Evolutionary conservation across 2,329 filamentous ascomycete genomes (phyloP), one percentile per base, ranked within the genome.

Genomic region (Fusarium tjaetaba): DNA sequence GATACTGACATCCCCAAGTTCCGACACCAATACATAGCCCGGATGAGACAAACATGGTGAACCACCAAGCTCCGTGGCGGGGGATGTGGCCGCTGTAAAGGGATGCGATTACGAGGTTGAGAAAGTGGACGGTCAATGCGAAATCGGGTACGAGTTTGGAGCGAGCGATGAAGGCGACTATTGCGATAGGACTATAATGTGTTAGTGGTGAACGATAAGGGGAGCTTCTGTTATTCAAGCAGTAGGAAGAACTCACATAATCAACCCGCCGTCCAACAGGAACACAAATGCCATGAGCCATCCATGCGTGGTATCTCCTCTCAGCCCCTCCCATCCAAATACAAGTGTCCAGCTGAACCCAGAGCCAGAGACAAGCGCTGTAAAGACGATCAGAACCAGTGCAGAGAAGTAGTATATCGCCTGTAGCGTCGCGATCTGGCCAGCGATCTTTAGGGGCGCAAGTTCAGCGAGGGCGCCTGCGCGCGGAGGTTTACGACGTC

Each of bases 121-220:
- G 85, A 81, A 93, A 89, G 84, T 97, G 94, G 24, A 98, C 89
- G 5, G 96, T 97, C 30, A 98, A 86, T 38, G 94, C 94, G 81
- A 98, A 99, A 84, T 99, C 96, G 75, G 94, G 94, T 57, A 98
- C 93, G 69, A 98, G 92, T 82, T 98, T 98, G 53, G 93, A 96
- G 71, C 96, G 94, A 26, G 92, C 91, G 75, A 99, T 90, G 65
- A 98, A 86, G 61, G 96, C 84, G 57, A 97, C 90, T 65, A 98
- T 92, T 46, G 94, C 93, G 66, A 97, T 90, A 46, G 94, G 90
- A 80, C 96, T 98, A 26, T 22, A 56, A 8, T 32, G 26, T 39
- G 61, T 78, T 46, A 73, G 71, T n/a, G 65, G 59, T 20, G 20
- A 41, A 63, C 4, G 28, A 42, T 10, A 16, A 16, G 38, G 22